Evolutionary conservation across 768 basidiomycete species (phyloP).

Genomic region (Gloeostereum incarnatum): DNA sequence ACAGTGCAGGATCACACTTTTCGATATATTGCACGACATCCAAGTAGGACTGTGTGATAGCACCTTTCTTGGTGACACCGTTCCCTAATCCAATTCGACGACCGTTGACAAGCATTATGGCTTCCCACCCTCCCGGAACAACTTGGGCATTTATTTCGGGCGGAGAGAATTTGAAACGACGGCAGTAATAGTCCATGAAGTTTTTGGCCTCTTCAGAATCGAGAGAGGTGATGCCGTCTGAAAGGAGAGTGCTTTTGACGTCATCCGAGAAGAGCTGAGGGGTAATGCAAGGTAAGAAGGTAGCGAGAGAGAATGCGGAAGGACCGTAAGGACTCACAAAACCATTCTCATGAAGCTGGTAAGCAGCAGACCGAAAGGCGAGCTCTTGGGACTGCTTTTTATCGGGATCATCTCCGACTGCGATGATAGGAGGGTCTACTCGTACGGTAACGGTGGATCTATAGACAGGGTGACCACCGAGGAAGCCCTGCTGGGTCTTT

Average conservation of each 20-base stretch:
- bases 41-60: constrained; percentile 67
- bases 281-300: neutral
- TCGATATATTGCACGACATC: constrained; percentile 87
- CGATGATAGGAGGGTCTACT: constrained; percentile 35
- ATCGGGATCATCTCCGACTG: constrained; percentile 48
- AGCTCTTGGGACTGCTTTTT: constrained; percentile 64
- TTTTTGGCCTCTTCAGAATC: constrained; percentile 63
- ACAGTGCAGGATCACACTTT: constrained; percentile 71
- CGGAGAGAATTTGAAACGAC: constrained; percentile 60
- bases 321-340: no score
- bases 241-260: constrained; percentile 26
- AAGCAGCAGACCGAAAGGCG: constrained; percentile 66
- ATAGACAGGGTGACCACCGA: constrained; percentile 1
- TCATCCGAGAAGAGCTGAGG: constrained; percentile 7
- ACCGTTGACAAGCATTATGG: constrained; percentile 66
- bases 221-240: constrained; percentile 53
- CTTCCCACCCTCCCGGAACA: constrained; percentile 48
- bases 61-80: constrained; percentile 59
- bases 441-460: constrained; percentile 33
- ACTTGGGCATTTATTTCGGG: constrained; percentile 58
- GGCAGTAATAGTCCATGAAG: constrained; percentile 96
- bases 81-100: constrained; percentile 77
- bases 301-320: constrained; percentile 26
- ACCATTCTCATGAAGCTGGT: constrained; percentile 55
- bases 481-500: no score